Evolutionary conservation across 2,329 filamentous ascomycete species (phyloP).

Genomic region (Parascedosporium putredinis): DNA sequence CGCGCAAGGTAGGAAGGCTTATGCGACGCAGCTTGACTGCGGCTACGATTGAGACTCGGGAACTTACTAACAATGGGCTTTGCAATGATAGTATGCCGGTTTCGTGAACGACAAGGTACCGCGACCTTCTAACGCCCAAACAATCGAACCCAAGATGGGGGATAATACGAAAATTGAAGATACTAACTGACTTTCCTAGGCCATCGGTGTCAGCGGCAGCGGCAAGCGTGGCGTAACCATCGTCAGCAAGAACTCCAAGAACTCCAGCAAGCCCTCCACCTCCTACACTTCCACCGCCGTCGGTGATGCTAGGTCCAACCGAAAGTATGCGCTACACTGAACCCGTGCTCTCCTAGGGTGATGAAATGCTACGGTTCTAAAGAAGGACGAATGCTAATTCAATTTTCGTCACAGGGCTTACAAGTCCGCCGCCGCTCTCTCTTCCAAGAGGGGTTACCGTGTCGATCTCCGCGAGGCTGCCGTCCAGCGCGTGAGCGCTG

Average conservation of each 20-base stretch:
- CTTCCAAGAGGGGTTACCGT: constrained; percentile 80
- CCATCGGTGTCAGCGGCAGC: constrained; percentile 65
- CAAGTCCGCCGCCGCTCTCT: constrained; percentile 73
- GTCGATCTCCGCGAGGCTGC: constrained; percentile 66
- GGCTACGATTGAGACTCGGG: background rate
- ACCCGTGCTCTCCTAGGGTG: too few species aligned
- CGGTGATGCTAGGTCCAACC: constrained; percentile 60
- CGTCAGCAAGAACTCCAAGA: constrained; percentile 72
- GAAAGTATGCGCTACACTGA: constrained; percentile 52
- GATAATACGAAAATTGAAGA: background rate
- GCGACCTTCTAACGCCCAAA: constrained; percentile 2
- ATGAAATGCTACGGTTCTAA: too few species aligned
- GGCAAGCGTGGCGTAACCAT: constrained; percentile 74
- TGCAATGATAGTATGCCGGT: constrained; percentile 60
- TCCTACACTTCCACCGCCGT: constrained; percentile 56
- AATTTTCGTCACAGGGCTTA: constrained; percentile 56
- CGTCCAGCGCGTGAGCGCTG: constrained; percentile 76
- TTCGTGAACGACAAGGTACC: constrained; percentile 88
- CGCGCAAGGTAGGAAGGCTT: constrained; percentile 62
- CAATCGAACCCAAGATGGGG: background rate
- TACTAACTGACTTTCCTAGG: constrained; percentile 36
- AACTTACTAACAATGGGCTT: constrained; percentile 23
- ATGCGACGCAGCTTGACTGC: too few species aligned
- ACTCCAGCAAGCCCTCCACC: constrained; percentile 62
- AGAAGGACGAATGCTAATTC: constrained; percentile 6